These are phyloP conservation scores for Pseudocercospora fuligena DNA, from an alignment of 2,329 filamentous ascomycete species.

Conservation along the genomic window DNA sequence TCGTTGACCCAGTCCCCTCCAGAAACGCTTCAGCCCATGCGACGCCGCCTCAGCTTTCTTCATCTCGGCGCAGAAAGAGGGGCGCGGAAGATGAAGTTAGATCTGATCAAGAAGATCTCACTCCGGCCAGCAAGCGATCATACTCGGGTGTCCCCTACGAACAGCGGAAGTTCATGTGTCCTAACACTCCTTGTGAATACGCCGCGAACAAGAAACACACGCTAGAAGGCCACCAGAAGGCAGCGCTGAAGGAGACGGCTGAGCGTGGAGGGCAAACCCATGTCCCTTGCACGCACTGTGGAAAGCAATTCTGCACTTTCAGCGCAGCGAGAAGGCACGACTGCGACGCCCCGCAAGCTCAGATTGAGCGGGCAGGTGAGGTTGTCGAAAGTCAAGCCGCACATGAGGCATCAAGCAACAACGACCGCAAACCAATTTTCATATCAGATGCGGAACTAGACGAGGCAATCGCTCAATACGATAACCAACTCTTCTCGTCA, in stretches of 20 bases:
- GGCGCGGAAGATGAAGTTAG: not conserved
- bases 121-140: not conserved
- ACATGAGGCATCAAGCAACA: not conserved
- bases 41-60: not conserved
- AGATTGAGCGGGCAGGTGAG: not conserved
- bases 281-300: not conserved
- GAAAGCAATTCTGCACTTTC: not conserved
- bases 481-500: not conserved
- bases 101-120: not conserved
- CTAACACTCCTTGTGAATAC: not conserved
- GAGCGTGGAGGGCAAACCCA: not conserved
- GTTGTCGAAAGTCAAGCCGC: not conserved
- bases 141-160: not conserved
- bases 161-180: not conserved
- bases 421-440: not conserved
- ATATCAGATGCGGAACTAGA: not conserved
- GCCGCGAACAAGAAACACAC: not conserved
- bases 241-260: not conserved
- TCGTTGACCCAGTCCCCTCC: not conserved
- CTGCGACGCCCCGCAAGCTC: not conserved
- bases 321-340: not conserved
- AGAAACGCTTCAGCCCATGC: no score
- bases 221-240: not conserved
- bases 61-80: not conserved
- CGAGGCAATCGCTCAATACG: not conserved